Percentiles rank a stretch among this genome's conserved stretches.
phyloP scores from a whole-genome alignment of 2,329 filamentous ascomycete genomes.

The Canariomyces notabilis region DNA sequence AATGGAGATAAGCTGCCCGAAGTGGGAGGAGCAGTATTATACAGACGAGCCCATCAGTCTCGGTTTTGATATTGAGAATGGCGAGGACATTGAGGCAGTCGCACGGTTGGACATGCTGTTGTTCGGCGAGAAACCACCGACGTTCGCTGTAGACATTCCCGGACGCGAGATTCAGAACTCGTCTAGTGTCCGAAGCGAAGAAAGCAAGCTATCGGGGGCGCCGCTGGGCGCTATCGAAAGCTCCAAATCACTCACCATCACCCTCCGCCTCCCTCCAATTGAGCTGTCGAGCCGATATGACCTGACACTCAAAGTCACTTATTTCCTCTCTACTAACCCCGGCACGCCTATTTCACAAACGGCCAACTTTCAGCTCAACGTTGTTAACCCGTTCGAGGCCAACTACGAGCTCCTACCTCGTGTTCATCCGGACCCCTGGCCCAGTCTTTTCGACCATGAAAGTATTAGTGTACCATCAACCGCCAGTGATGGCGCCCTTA shows the following conservation, averaged over 20 bases:
- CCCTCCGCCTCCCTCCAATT: conserved; percentile 48
- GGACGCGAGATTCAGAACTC: conserved; percentile 21
- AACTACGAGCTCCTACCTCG: conserved; percentile 83
- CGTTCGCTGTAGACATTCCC: conserved; percentile 36
- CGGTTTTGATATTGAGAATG: conserved; percentile 67
- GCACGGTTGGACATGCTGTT: conserved; percentile 66
- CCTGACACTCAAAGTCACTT: conserved; percentile 67
- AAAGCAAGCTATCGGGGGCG: conserved; percentile 39
- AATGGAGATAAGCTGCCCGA: conserved; percentile 66
- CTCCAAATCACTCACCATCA: conserved; percentile 38
- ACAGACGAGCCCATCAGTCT: conserved; percentile 72
- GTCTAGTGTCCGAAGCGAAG: conserved; percentile 32
- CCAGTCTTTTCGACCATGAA: conserved; percentile 71
- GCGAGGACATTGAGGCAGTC: conserved; percentile 73
- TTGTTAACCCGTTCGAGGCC: conserved; percentile 83
- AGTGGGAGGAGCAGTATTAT: conserved; percentile 69
- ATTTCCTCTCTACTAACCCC: conserved; percentile 72
- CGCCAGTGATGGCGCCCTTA: conserved; percentile 24
- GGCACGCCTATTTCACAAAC: conserved; percentile 77
- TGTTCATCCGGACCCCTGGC: conserved; percentile 75
- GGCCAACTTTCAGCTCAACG: conserved; percentile 60
- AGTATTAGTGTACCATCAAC: conserved; percentile 34
- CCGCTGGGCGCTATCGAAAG: conserved; percentile 44
- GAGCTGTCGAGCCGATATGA: conserved; percentile 54
- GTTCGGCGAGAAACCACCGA: conserved; percentile 52